Conservation (phyloP, 2,329 filamentous ascomycete genomes). For the Camillea tinctor region DNA sequence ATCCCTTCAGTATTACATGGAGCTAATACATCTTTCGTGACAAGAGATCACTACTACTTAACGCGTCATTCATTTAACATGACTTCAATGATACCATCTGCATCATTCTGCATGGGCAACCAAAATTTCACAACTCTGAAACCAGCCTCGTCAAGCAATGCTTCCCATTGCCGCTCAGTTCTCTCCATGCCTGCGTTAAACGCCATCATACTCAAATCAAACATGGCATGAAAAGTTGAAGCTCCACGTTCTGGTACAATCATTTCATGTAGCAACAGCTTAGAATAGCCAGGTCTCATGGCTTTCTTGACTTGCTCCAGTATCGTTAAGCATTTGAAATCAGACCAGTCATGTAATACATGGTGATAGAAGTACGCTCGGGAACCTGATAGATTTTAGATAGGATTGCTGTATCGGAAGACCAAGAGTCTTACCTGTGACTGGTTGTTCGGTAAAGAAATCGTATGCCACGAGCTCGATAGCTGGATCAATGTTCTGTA, state of each 20-base stretch:
- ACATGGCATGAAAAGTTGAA: slow-evolving; percentile 18
- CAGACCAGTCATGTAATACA: slow-evolving; percentile 38
- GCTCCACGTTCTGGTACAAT: slow-evolving; percentile 28
- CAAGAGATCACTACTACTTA: background rate
- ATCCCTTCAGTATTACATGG: too few species aligned
- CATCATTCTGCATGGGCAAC: slow-evolving; percentile 21
- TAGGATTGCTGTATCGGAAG: background rate
- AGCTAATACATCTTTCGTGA: background rate
- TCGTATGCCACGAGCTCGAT: slow-evolving; percentile 35
- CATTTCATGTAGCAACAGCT: slow-evolving; percentile 34
- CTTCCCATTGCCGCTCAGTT: slow-evolving; percentile 10
- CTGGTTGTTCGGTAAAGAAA: slow-evolving; percentile 34
- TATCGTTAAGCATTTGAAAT: slow-evolving; percentile 33
- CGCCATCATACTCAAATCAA: slow-evolving; percentile 34
- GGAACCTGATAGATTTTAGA: slow-evolving; percentile 24
- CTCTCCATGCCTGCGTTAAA: slow-evolving; percentile 19
- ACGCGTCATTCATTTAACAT: slow-evolving; percentile 11
- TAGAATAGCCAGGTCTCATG: slow-evolving; percentile 35
- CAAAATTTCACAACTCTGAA: slow-evolving; percentile 24
- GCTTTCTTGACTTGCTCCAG: slow-evolving; percentile 27
- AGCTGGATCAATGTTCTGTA: slow-evolving; percentile 19
- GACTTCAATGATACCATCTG: slow-evolving; percentile 26
- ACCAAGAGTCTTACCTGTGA: slow-evolving; percentile 28
- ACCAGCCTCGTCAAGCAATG: slow-evolving; percentile 11
- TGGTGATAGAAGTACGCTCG: slow-evolving; percentile 31